Evolutionary conservation across 257 asterid species (phyloP).

Genomic region (Capsicum baccatum): DNA sequence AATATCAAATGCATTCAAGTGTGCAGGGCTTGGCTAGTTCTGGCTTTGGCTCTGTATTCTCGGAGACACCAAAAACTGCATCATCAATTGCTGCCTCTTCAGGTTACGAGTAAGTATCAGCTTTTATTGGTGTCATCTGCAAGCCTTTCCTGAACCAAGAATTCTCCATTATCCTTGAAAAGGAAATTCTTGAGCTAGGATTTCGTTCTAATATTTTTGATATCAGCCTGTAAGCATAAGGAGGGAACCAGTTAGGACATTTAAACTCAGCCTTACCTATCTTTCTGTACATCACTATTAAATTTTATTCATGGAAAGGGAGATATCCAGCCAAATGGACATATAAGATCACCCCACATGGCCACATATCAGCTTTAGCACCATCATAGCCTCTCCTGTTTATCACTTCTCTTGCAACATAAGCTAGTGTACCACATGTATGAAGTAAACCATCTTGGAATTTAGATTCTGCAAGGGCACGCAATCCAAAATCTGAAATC

Average conservation of each 20-base stretch:
- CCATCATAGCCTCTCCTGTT: slow-evolving; percentile 79
- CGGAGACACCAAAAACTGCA: slow-evolving; percentile 27
- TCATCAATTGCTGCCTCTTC: slow-evolving; percentile 30
- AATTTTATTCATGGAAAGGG: slow-evolving; percentile 64
- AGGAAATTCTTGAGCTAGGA: slow-evolving; percentile 64
- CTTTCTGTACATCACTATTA: slow-evolving; percentile 81
- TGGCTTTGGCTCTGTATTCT: slow-evolving; percentile 33
- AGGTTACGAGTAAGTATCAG: background rate
- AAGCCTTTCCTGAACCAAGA: slow-evolving; percentile 67
- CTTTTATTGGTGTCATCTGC: slow-evolving; percentile 29
- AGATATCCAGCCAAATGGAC: slow-evolving; percentile 62
- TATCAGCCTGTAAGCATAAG: slow-evolving; percentile 63
- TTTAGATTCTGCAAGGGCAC: slow-evolving; percentile 60
- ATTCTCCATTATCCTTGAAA: slow-evolving; percentile 65
- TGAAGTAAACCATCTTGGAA: slow-evolving; percentile 72
- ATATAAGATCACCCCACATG: slow-evolving; percentile 80
- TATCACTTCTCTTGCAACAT: slow-evolving; percentile 89
- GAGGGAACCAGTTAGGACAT: slow-evolving; percentile 66
- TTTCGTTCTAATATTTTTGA: slow-evolving; percentile 73
- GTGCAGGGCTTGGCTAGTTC: slow-evolving; percentile 47
- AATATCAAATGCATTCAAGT: slow-evolving; percentile 79
- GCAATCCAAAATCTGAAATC: slow-evolving; percentile 57
- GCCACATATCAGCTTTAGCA: slow-evolving; percentile 77
- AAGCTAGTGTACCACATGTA: slow-evolving; percentile 84
- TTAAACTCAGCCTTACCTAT: slow-evolving; percentile 70